Percentiles rank a stretch among this genome's conserved stretches.
phyloP scores from a whole-genome alignment of 2,329 filamentous ascomycete genomes.

The Elsinoe ampelina region DNA sequence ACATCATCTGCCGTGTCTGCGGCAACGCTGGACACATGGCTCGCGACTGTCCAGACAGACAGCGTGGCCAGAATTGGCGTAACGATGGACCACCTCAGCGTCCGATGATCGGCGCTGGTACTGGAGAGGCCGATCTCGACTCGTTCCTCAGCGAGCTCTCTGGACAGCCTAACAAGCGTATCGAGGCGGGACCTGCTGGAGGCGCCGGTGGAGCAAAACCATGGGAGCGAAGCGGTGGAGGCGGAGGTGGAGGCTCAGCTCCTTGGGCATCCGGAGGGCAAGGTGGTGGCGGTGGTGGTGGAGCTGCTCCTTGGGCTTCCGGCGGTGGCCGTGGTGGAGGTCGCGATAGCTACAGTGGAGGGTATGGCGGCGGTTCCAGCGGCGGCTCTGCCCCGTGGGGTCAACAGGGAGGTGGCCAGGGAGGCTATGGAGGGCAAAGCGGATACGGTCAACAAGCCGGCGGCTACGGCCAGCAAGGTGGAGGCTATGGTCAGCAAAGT shows the following conservation, averaged over 20 bases:
- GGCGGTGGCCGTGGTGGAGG: constrained; percentile 17
- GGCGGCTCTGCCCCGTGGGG: constrained; percentile 12
- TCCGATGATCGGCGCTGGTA: constrained; percentile 44
- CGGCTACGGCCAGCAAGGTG: constrained; percentile 2
- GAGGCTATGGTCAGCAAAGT: constrained; percentile 27
- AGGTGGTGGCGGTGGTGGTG: constrained; percentile 21
- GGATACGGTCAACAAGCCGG: constrained; percentile 18
- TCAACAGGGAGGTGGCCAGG: constrained; percentile 17
- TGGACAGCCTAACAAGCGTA: constrained; percentile 57
- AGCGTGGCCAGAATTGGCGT: constrained; percentile 84
- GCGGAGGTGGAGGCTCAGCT: constrained; percentile 50
- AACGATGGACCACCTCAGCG: constrained; percentile 54
- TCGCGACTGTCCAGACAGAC: constrained; percentile 89
- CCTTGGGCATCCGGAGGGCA: constrained; percentile 17
- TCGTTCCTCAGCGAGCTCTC: constrained; percentile 96
- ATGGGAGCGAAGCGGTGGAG: constrained; percentile 68
- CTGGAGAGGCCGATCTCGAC: constrained; percentile 87
- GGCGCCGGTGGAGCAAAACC: constrained; percentile 59
- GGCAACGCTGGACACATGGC: constrained; percentile 98
- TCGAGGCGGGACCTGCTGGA: constrained; percentile 70
- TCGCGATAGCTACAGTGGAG: constrained; percentile 15
- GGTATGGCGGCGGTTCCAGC: constrained; percentile 19
- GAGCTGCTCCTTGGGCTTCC: constrained; percentile 28
- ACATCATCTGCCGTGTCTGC: constrained; percentile 97
- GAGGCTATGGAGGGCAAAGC: constrained; percentile 15